Percentiles rank a stretch among this genome's conserved stretches.
Conservation (phyloP, 352 stramenopile species). For the Pythium biforme region DNA sequence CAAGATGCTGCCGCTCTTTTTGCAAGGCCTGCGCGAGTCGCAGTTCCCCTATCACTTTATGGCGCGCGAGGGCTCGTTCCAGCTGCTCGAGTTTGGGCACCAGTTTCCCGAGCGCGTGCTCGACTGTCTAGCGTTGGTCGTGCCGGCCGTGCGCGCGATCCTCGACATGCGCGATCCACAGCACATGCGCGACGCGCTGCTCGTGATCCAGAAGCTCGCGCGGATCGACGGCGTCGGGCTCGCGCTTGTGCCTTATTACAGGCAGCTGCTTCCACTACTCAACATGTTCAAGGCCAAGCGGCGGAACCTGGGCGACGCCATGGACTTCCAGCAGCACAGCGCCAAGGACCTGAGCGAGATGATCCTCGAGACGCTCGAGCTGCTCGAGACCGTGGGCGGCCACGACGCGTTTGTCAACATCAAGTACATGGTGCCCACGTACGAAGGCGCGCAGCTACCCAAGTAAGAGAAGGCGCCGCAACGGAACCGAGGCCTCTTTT, state of each 20-base stretch:
- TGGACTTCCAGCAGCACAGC: slow-evolving; percentile 89
- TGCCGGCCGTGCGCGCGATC: slow-evolving; percentile 66
- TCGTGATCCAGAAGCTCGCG: slow-evolving; percentile 63
- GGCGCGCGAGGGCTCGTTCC: slow-evolving; percentile 72
- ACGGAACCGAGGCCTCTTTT: neutral
- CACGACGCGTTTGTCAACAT: slow-evolving; percentile 93
- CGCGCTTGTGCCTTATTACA: slow-evolving; percentile 90
- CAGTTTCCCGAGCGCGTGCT: slow-evolving; percentile 61
- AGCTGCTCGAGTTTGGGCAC: slow-evolving; percentile 75
- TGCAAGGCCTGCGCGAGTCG: slow-evolving; percentile 87
- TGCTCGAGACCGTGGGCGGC: slow-evolving; percentile 83
- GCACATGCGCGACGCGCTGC: slow-evolving; percentile 52
- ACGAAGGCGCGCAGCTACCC: slow-evolving; percentile 65
- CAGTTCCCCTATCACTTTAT: slow-evolving; percentile 79
- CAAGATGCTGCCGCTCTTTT: slow-evolving; percentile 90
- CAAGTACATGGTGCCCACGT: slow-evolving; percentile 97
- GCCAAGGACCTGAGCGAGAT: slow-evolving; percentile 81
- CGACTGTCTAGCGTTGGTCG: slow-evolving; percentile 60
- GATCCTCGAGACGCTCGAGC: slow-evolving; percentile 86
- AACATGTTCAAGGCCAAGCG: slow-evolving; percentile 91
- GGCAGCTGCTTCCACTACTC: slow-evolving; percentile 87
- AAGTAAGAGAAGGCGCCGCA: slow-evolving; percentile 8
- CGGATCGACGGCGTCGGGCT: slow-evolving; percentile 59
- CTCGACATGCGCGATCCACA: slow-evolving; percentile 63
- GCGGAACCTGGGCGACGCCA: slow-evolving; percentile 88